phyloP scores from a whole-genome alignment of 2,329 filamentous ascomycete genomes.

The Talaromyces sp. region DNA sequence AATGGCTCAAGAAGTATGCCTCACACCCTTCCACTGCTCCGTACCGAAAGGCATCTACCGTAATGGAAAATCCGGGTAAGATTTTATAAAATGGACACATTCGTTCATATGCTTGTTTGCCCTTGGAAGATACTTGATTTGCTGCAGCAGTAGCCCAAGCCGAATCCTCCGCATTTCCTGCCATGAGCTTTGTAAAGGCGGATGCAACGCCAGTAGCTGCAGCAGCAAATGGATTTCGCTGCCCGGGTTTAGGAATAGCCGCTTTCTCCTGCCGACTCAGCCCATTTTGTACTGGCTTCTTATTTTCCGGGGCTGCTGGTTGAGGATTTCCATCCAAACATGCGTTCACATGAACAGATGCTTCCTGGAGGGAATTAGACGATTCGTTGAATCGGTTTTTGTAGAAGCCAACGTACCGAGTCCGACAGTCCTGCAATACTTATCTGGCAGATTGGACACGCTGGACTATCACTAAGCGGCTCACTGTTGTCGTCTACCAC shows the following conservation, averaged over 20 bases:
- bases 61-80: conserved; percentile 84
- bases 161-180: conserved; percentile 78
- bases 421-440: conserved; percentile 55
- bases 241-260: conserved; percentile 68
- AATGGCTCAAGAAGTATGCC: conserved; percentile 95
- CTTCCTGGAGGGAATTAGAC: conserved; percentile 52
- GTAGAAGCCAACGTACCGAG: conserved; percentile 21
- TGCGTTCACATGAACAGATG: conserved; percentile 80
- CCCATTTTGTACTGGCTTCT: conserved; percentile 14
- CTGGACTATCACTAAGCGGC: conserved; percentile 17
- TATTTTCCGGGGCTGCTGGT: conserved; percentile 40
- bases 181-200: conserved; percentile 92
- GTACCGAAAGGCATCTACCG: conserved; percentile 93
- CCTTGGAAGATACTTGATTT: conserved; percentile 68
- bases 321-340: conserved; percentile 80
- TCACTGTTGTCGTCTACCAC: conserved; percentile 14
- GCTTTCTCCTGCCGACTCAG: conserved; percentile 61
- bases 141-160: conserved; percentile 87
- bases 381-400: neutral
- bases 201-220: conserved; percentile 46
- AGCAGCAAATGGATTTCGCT: conserved; percentile 69
- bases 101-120: conserved; percentile 79
- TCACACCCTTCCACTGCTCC: conserved; percentile 87
- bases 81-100: conserved; percentile 99
- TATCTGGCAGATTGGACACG: conserved; percentile 73